Conservation (phyloP, 768 basidiomycete species). For the Lactarius tabidus region DNA sequence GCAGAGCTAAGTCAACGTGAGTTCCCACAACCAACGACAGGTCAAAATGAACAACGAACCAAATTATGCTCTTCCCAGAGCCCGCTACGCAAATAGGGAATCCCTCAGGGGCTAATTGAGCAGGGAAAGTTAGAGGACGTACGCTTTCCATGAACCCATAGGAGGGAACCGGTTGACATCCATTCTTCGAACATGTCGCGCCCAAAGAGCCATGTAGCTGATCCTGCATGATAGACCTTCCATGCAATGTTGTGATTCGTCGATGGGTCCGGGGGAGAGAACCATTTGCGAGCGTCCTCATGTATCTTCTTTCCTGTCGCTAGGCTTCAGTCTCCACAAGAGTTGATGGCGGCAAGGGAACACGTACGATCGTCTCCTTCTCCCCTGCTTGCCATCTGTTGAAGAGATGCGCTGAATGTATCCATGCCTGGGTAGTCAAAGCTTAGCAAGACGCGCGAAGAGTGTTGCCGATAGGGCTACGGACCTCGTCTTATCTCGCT, state of each 20-base stretch:
- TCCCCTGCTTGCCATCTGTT: not conserved
- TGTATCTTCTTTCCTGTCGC: not conserved
- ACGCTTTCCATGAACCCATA: slow-evolving; percentile 10
- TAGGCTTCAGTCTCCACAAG: not conserved
- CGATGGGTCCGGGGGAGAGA: slow-evolving; percentile 5
- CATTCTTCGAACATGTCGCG: not conserved
- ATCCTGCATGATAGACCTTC: not conserved
- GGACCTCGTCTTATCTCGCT: not conserved
- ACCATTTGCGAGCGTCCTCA: not conserved
- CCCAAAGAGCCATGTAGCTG: not conserved
- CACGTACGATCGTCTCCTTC: not conserved
- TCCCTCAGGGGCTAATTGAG: not conserved
- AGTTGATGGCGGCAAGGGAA: not conserved
- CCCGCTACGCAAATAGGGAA: not conserved
- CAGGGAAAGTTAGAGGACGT: not conserved
- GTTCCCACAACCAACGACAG: not conserved
- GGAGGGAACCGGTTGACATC: not conserved
- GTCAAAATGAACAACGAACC: not conserved
- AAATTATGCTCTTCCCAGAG: not conserved
- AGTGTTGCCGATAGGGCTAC: not conserved
- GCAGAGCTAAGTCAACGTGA: not conserved
- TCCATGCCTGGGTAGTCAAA: not conserved
- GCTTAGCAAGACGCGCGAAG: not conserved
- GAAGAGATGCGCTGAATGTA: not conserved
- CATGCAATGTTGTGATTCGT: not conserved